Base-by-base conservation (phyloP, 768 basidiomycete species). In the Macrolepiota dolichaula region DNA sequence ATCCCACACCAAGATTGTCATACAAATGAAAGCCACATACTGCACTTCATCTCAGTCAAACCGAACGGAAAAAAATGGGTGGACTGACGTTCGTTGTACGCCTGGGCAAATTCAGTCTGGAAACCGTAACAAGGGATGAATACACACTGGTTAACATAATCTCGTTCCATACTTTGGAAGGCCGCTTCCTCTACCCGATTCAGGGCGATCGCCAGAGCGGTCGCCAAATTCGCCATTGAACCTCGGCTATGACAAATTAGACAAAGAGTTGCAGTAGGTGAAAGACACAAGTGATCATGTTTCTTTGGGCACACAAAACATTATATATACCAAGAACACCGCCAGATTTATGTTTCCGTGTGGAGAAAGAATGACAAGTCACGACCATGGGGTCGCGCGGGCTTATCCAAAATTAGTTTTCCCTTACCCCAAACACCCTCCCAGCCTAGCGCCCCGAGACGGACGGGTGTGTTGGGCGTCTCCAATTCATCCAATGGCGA, bases 1-100 rank as follows among this genome's bases (percentile, higher is more conserved):
- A 62, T 85, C 84, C 80, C 81, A 86, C 17, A 86, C 62, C 15
- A 87, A 71, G 17, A 82, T 66, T 1, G 78, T 77, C 65, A 82
- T 81, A 62, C 80, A 78, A 10, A 75, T 76, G 36, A 86, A 71
- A 17, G 80, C 85, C 47, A 86, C 74, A 56, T 75, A 79, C 84
- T 87, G 56, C 44, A 42, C 29, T 22, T 3, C 3, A 35, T 19
- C 4, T n/a, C 22, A 5, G 29, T 47, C 32, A 53, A 37, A 37
- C 29, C 10, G 24, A 29, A 17, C 42, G 19, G 42, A 17, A 44
- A 44, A 44, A 44, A 46, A 15, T 19, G 11, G 32, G 19, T 15
- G 11, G n/a, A 22, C 57, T 52, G 17, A 52, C 57, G 27, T 59
- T 59, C 11, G 57, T 59, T 50, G 3, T 40, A 15, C 40, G 19